Base-by-base conservation (phyloP, 1,284 basidiomycete genomes). In the Trichosporon ovoides region DNA sequence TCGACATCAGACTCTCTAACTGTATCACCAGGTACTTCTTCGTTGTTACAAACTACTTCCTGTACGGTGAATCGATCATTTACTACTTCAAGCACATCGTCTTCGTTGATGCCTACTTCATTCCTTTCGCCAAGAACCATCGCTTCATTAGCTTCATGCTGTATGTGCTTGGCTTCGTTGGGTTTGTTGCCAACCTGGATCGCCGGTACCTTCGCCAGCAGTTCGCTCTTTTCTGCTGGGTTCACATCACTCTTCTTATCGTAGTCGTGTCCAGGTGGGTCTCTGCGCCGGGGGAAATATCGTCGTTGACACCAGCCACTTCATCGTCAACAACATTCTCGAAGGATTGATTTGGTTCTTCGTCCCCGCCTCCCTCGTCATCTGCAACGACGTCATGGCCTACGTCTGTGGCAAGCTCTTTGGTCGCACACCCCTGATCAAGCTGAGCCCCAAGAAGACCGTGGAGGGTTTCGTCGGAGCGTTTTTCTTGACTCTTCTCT, bases 51-150 rank as follows among this genome's bases (percentile, higher is more conserved):
- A 98, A 98, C 79, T 99, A 98, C 78, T 98, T 97, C 80, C 79
- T 99, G 18, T 98, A 99, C 68, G 96, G 96, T 58, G 96, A 99
- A 80, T 95, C 91, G 66, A 94, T 99, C 75, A 97, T 98, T 71
- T 97, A 98, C 80, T 99, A 98, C 81, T 98, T 98, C 84, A 98
- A 98, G 91, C 95, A 98, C 76, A 91, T 98, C 59, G 89, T 98
- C 36, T 96, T 97, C 69, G 87, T 91, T 52, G 94, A 97, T 66
- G 89, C 91, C 12, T 89, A 91, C 71, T 84, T 98, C 57, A 83
- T 94, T 50, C 89, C 90, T 3, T 98, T 99, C 69, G 94, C 93
- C 3, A 89, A 88, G 50, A 97, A 98, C 75, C 96, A 98, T 74
- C 87, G 96, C 37, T 93, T 99, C 79, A 92, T 98, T 74, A 95